Evolutionary conservation across 345 rosid species (phyloP).

Genomic region (Eucalyptus decipiens): DNA sequence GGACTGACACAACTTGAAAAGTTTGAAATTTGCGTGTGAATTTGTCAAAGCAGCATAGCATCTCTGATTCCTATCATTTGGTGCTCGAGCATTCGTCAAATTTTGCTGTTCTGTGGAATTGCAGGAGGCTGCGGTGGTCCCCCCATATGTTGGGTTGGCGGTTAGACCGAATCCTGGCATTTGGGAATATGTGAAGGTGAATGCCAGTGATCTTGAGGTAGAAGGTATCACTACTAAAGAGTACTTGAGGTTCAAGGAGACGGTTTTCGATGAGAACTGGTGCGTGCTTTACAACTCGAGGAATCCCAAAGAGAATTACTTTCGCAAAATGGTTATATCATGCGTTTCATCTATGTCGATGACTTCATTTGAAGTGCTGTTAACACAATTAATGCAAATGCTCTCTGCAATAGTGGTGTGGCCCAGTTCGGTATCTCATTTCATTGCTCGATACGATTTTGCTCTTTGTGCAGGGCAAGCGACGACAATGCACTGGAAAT

Average conservation of each 20-base stretch:
- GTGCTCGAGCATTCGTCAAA: not conserved
- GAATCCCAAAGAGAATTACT: not conserved
- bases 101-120: not conserved
- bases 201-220: slow-evolving; percentile 40
- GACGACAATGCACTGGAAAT: slow-evolving; percentile 45
- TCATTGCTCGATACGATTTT: not conserved
- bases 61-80: not conserved
- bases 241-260: slow-evolving; percentile 74
- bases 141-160: slow-evolving; percentile 74
- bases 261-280: slow-evolving; percentile 66
- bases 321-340: not conserved
- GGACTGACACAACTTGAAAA: not conserved
- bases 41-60: not conserved
- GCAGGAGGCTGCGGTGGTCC: slow-evolving; percentile 85
- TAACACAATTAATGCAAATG: not conserved
- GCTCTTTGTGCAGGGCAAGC: not conserved
- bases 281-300: not conserved
- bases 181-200: slow-evolving; percentile 86
- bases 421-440: not conserved
- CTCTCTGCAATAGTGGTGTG: not conserved
- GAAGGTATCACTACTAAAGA: slow-evolving; percentile 47
- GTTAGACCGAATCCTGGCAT: slow-evolving; percentile 80
- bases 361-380: not conserved
- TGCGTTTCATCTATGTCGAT: not conserved
- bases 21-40: not conserved